Conservation (phyloP, 1,284 basidiomycete genomes). For the Cystobasidium sp. region DNA sequence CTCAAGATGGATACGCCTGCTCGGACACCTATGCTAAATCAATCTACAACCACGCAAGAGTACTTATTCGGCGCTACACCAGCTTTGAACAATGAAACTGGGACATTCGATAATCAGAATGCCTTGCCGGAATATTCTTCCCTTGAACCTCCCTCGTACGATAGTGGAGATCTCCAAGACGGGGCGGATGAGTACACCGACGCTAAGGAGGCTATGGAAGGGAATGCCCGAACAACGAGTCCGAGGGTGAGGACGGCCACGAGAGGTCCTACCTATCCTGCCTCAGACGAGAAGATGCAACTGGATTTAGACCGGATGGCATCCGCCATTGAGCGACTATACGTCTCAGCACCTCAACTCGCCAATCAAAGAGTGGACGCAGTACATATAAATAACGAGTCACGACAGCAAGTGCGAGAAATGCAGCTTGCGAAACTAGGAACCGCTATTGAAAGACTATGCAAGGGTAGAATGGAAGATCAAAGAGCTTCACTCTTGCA, state of each 20-base stretch:
- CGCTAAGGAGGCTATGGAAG: not conserved
- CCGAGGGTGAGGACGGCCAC: not conserved
- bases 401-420: conserved; percentile 47
- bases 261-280: not conserved
- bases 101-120: conserved; percentile 59
- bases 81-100: conserved; percentile 16
- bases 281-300: conserved; percentile 68
- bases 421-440: conserved; percentile 51
- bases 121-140: conserved; percentile 62
- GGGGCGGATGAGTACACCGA: not conserved
- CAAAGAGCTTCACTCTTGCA: conserved; percentile 53
- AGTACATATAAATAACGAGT: conserved; percentile 60
- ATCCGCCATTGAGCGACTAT: conserved; percentile 81
- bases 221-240: not conserved
- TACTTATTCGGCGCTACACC: conserved; percentile 27
- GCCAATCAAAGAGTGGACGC: conserved; percentile 84
- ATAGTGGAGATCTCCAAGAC: not conserved
- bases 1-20: conserved; percentile 60
- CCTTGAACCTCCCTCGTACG: conserved; percentile 66
- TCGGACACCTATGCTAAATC: conserved; percentile 21
- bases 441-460: conserved; percentile 53
- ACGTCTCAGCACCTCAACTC: conserved; percentile 78
- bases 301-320: conserved; percentile 80
- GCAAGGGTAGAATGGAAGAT: conserved; percentile 54
- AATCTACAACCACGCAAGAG: not conserved